Evolutionary conservation across 257 asterid species (phyloP).

Genomic region (Penstemon newberryi): DNA sequence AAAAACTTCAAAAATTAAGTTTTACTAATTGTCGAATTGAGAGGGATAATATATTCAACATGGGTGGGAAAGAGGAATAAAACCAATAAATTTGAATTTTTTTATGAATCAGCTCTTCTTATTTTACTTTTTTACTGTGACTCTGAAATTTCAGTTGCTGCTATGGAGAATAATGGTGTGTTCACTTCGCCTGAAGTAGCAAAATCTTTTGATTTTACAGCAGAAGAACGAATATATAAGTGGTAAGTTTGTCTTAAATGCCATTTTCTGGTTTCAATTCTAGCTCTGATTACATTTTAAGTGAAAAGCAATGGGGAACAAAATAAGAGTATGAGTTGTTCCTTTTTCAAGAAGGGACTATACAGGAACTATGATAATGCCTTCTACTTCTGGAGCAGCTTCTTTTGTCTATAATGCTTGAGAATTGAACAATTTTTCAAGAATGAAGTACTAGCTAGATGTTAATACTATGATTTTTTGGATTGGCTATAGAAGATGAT

Average conservation of each 20-base stretch:
- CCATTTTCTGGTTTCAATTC: conserved; percentile 16
- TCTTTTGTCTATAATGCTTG: not conserved
- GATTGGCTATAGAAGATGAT: not conserved
- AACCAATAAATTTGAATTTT: too few species aligned
- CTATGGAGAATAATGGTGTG: conserved; percentile 43
- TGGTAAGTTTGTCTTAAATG: conserved; percentile 47
- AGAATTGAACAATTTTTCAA: not conserved
- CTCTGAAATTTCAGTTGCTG: conserved; percentile 50
- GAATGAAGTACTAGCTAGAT: not conserved
- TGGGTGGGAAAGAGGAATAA: too few species aligned
- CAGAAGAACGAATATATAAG: conserved; percentile 88
- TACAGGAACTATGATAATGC: not conserved
- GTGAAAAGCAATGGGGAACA: not conserved
- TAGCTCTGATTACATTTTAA: conserved; percentile 2
- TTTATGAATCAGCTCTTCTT: not conserved
- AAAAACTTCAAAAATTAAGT: not conserved
- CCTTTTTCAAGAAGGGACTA: not conserved
- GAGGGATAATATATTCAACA: too few species aligned
- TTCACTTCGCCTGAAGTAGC: conserved; percentile 86
- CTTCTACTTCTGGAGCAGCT: not conserved
- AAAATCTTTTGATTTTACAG: conserved; percentile 75
- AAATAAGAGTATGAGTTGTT: not conserved
- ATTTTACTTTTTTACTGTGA: conserved; percentile 11
- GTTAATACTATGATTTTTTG: not conserved
- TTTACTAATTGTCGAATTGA: not conserved